Evolutionary conservation across 2,329 filamentous ascomycete genomes (phyloP).

Genomic region (Curvularia hawaiiensis): DNA sequence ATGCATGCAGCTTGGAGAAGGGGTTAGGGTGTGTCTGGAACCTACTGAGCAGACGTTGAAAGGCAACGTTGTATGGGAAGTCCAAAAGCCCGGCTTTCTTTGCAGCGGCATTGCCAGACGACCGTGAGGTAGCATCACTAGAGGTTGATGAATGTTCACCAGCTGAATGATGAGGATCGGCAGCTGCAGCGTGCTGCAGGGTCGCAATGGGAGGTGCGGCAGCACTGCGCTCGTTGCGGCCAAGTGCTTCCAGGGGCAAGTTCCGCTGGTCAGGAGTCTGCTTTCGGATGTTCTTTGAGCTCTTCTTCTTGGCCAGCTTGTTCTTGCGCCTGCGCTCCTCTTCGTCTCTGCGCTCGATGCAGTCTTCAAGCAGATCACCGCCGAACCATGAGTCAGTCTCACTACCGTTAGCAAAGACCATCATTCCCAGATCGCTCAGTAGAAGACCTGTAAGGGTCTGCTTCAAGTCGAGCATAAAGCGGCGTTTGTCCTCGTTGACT

Average conservation of each 20-base stretch:
- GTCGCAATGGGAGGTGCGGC: slow-evolving; percentile 51
- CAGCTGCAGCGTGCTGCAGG: slow-evolving; percentile 48
- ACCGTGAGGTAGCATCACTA: slow-evolving; percentile 52
- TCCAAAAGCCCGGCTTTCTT: slow-evolving; percentile 57
- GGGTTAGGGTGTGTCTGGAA: slow-evolving; percentile 92
- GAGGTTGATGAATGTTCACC: slow-evolving; percentile 53
- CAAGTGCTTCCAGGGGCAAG: slow-evolving; percentile 50
- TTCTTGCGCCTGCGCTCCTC: slow-evolving; percentile 49
- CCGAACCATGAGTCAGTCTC: slow-evolving; percentile 91
- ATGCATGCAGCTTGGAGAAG: slow-evolving; percentile 78
- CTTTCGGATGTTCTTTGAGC: slow-evolving; percentile 65
- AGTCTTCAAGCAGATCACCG: slow-evolving; percentile 60
- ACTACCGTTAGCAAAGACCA: slow-evolving; percentile 85
- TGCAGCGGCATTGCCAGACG: slow-evolving; percentile 47
- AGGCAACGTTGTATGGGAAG: slow-evolving; percentile 82
- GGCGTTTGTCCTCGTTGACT: slow-evolving; percentile 71
- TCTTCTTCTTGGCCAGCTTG: slow-evolving; percentile 52
- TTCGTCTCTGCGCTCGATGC: slow-evolving; percentile 49
- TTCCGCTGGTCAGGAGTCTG: slow-evolving; percentile 43
- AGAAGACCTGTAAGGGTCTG: slow-evolving; percentile 83
- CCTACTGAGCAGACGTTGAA: slow-evolving; percentile 77
- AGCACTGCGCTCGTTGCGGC: slow-evolving; percentile 48
- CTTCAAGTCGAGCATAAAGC: slow-evolving; percentile 78
- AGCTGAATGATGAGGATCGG: slow-evolving; percentile 49
- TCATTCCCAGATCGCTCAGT: slow-evolving; percentile 85